Percentiles rank a stretch among this genome's conserved stretches.
Evolutionary conservation across 176 grass and related monocot genomes (phyloP).

Genomic region (Olyra latifolia): DNA sequence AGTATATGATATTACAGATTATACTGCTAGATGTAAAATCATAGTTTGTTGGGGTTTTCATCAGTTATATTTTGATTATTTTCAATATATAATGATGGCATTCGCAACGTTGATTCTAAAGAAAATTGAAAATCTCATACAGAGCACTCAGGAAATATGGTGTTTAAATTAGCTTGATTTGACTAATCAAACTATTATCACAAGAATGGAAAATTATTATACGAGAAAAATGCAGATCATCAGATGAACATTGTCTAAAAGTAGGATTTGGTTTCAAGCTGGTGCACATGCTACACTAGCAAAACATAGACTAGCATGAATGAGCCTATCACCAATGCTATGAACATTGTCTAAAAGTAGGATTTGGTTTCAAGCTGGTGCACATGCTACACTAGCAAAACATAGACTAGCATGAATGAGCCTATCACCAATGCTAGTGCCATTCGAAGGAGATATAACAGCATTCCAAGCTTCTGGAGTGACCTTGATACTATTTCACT

Average conservation of each 20-base stretch:
- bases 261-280: background rate
- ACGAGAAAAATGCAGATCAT: background rate
- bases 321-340: background rate
- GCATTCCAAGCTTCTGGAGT: background rate
- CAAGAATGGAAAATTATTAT: background rate
- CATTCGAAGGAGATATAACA: background rate
- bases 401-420: background rate
- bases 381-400: constrained; percentile 2
- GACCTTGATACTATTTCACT: background rate
- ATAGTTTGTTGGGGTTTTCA: background rate
- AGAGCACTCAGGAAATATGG: background rate
- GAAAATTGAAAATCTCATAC: background rate
- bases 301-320: background rate
- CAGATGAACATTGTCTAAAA: background rate
- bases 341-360: background rate
- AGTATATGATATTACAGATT: background rate
- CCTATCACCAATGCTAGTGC: background rate
- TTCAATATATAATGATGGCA: background rate
- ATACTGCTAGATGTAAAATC: background rate
- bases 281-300: background rate
- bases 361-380: background rate
- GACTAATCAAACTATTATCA: background rate
- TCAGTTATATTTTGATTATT: background rate
- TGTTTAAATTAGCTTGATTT: background rate
- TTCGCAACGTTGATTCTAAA: background rate